Base-by-base conservation (phyloP, 495 filamentous ascomycete species). In the Coniosporium apollinis region DNA sequence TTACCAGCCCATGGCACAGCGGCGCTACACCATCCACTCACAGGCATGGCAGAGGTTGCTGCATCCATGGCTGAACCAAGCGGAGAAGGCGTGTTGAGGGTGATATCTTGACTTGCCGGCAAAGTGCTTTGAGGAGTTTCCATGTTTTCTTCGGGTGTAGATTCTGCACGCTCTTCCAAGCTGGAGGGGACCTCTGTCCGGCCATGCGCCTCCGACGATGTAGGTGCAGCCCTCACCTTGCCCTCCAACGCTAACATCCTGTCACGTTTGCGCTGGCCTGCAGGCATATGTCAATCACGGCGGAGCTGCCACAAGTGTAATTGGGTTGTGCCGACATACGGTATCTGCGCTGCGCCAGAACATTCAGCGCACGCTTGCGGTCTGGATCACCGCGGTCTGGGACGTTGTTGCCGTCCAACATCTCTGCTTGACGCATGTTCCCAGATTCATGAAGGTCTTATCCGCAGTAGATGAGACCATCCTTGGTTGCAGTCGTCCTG, bases 311-410 rank as follows among this genome's bases (percentile, higher is more conserved):
- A 33, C 15, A 33, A n/a, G n/a, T n/a, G n/a, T n/a, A n/a, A n/a
- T n/a, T n/a, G n/a, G n/a, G n/a, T n/a, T n/a, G n/a, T 30, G 13
- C 37, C 44, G 2, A 47, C 58, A 32, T 43, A 68, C 63, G 54
- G 37, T 68, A 68, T 56, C 63, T 46, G 13, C 65, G 49, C 47
- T 66, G 64, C 3, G 63, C 65, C 3, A 69, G 51, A 2, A 66
- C 54, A 39, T 66, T 69, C 21, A 69, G 39, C 10, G 64, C 53
- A 1, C 64, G 52, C 49, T 66, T 68, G 7, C 64, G 46, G 33
- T 68, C 63, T 6, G 47, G 47, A 42, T 50, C 37, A n/a, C 47
- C 47, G 9, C 22, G 34, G 7, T 31, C 24, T 13, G 47, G 47
- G 3, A 50, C 44, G 1, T 19, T 22, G 13, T 19, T 40, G 43